Evolutionary conservation across 306 rosid genomes (phyloP).

Genomic region (Albizia julibrissin): DNA sequence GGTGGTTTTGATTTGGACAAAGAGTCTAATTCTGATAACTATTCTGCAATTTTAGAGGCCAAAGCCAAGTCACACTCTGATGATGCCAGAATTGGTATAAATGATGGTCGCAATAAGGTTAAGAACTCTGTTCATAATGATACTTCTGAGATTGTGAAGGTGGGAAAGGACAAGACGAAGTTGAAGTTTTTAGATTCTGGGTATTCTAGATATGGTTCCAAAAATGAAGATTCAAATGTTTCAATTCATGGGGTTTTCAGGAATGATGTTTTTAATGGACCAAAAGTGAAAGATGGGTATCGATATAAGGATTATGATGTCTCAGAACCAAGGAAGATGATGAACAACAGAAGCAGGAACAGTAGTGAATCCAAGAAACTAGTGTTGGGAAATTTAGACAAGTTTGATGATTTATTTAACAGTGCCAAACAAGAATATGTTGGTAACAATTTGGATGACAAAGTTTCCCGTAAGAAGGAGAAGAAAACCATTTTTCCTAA

Average conservation of each 20-base stretch:
- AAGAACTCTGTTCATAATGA: constrained; percentile 28
- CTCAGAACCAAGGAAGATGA: constrained; percentile 17
- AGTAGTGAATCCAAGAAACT: constrained; percentile 43
- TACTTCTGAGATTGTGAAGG: constrained; percentile 38
- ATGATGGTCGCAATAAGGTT: constrained; percentile 16
- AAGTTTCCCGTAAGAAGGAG: constrained; percentile 32
- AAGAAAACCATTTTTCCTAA: constrained; percentile 27
- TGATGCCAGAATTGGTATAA: constrained; percentile 32
- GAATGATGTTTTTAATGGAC: constrained; percentile 44
- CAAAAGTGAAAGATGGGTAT: constrained; percentile 44
- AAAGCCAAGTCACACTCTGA: constrained; percentile 59
- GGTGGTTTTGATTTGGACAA: constrained; percentile 48
- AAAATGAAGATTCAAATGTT: constrained; percentile 52
- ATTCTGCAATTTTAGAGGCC: constrained; percentile 60
- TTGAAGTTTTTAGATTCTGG: constrained; percentile 65
- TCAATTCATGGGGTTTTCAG: constrained; percentile 50
- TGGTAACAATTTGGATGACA: constrained; percentile 34
- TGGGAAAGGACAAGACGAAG: constrained; percentile 35
- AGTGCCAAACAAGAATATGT: constrained; percentile 42
- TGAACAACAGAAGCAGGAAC: constrained; percentile 28
- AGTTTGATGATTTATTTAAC: constrained; percentile 29
- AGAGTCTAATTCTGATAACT: constrained; percentile 68
- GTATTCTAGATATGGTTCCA: constrained; percentile 52
- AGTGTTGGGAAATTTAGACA: constrained; percentile 37
- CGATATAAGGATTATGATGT: constrained; percentile 34